A percentile compares a stretch with the other conserved stretches of the same genome.
Conservation (phyloP, 306 rosid species). For the Benincasa hispida region DNA sequence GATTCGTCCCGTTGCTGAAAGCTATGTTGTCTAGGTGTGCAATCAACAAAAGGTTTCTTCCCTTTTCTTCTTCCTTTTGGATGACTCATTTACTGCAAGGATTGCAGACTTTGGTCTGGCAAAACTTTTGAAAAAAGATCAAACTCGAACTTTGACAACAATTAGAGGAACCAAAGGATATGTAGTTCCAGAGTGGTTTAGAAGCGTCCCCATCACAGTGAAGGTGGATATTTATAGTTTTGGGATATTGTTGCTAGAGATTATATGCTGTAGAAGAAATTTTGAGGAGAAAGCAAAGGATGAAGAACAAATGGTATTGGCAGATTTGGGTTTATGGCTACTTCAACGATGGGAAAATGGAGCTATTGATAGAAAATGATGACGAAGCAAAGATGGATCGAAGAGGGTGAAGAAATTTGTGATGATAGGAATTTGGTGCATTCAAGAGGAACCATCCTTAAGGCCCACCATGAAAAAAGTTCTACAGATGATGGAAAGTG, state of each 20-base stretch:
- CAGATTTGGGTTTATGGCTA: conserved; percentile 30
- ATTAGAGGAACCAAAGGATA: conserved; percentile 34
- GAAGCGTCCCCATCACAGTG: conserved; percentile 17
- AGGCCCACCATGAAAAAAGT: conserved; percentile 28
- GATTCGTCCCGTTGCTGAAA: too few species aligned
- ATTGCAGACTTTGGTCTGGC: conserved; percentile 37
- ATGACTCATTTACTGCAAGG: conserved; percentile 10
- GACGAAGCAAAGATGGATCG: conserved; percentile 8
- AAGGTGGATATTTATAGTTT: conserved; percentile 35
- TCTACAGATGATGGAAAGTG: conserved; percentile 25
- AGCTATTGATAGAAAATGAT: conserved; percentile 3
- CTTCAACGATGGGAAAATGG: background rate
- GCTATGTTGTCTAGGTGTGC: too few species aligned
- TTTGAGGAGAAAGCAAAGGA: background rate
- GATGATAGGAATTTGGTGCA: conserved; percentile 31
- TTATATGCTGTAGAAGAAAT: conserved; percentile 21
- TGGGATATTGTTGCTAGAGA: conserved; percentile 24
- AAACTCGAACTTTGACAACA: conserved; percentile 15
- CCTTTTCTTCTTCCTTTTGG: too few species aligned
- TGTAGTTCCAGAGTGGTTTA: conserved; percentile 36
- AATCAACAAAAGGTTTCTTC: too few species aligned
- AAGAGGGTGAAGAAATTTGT: conserved; percentile 13
- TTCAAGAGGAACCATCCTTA: conserved; percentile 24
- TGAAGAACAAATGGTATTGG: conserved; percentile 12
- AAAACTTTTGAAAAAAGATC: conserved; percentile 24